These are phyloP conservation scores for Monilinia polystroma DNA, from an alignment of 2,329 filamentous ascomycete genomes.

Conservation along the genomic window DNA sequence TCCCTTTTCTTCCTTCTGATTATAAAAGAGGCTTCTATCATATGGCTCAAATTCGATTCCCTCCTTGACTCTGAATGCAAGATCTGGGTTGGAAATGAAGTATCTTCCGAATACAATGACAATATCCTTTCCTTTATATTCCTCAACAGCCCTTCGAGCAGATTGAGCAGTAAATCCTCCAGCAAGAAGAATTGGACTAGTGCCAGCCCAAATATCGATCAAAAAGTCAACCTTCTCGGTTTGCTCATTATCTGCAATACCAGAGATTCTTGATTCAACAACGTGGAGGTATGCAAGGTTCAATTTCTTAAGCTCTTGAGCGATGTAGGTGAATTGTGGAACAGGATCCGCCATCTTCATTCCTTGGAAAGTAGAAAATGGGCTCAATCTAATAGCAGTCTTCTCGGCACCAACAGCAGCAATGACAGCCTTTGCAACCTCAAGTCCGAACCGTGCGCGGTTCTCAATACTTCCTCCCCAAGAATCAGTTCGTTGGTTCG, in stretches of 20 bases:
- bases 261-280: constrained; percentile 49
- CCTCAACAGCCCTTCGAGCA: constrained; percentile 43
- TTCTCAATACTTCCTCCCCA: constrained; percentile 54
- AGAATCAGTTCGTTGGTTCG: constrained; percentile 56
- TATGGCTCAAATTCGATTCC: constrained; percentile 44
- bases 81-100: constrained; percentile 49
- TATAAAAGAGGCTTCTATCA: constrained; percentile 44
- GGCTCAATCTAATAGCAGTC: constrained; percentile 58
- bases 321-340: constrained; percentile 61
- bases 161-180: constrained; percentile 47
- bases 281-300: constrained; percentile 62
- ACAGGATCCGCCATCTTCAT: constrained; percentile 63
- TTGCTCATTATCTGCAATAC: constrained; percentile 43
- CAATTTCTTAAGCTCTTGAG: constrained; percentile 50
- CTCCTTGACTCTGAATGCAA: constrained; percentile 45
- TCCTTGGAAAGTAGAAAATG: constrained; percentile 60
- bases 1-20: constrained; percentile 37
- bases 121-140: constrained; percentile 40
- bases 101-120: constrained; percentile 46
- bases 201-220: constrained; percentile 46
- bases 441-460: constrained; percentile 51
- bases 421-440: constrained; percentile 52
- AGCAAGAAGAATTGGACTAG: constrained; percentile 50
- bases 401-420: constrained; percentile 52
- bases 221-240: constrained; percentile 46